Evolutionary conservation across 2,329 filamentous ascomycete species (phyloP).

Genomic region (Fusarium xyrophilum): DNA sequence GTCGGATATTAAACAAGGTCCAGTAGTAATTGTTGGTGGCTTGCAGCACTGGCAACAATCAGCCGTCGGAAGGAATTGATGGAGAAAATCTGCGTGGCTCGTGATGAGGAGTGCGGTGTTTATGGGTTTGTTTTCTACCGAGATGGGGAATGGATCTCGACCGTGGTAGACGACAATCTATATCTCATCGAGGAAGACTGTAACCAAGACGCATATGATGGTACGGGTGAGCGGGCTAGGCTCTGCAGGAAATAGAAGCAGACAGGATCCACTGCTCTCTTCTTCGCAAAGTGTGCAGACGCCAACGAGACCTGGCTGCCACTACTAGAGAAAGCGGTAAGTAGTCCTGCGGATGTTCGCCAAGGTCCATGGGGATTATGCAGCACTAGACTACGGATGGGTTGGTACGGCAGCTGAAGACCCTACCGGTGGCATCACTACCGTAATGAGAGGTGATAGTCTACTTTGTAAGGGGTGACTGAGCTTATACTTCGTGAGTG

Average conservation of each 20-base stretch:
- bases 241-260: constrained; percentile 75
- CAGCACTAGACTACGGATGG: neutral
- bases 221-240: constrained; percentile 51
- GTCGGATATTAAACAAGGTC: constrained; percentile 77
- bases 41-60: constrained; percentile 69
- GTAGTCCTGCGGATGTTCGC: neutral
- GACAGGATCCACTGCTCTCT: constrained; percentile 76
- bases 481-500: too few species aligned
- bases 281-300: constrained; percentile 76
- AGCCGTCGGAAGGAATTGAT: constrained; percentile 61
- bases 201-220: constrained; percentile 76
- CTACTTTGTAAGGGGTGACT: neutral
- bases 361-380: neutral
- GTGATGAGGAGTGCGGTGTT: constrained; percentile 60
- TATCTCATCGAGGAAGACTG: constrained; percentile 85
- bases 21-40: constrained; percentile 81
- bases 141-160: constrained; percentile 89
- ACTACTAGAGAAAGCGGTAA: constrained; percentile 73
- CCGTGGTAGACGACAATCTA: constrained; percentile 89
- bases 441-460: neutral
- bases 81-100: neutral
- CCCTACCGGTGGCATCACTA: neutral
- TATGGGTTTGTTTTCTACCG: constrained; percentile 89
- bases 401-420: neutral
- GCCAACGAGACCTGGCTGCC: constrained; percentile 84